Percentiles rank a stretch among this genome's conserved stretches.
Evolutionary conservation across 1,284 basidiomycete genomes (phyloP).

Genomic region (Phenoliferia sp.): DNA sequence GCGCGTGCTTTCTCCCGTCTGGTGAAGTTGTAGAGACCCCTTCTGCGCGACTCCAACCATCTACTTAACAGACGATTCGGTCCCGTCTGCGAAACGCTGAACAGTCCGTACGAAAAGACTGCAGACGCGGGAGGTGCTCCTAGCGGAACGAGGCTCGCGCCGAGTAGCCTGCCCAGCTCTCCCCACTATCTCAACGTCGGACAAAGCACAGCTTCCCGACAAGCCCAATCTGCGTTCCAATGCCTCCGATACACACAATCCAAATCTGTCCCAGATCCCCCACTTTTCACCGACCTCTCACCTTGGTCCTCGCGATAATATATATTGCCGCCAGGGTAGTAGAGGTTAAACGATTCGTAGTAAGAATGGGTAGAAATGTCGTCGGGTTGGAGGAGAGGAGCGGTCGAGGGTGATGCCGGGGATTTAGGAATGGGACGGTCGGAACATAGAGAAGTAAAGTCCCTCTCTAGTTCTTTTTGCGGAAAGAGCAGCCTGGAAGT

Average conservation of each 20-base stretch:
- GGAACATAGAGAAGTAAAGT: not conserved
- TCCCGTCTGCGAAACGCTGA: too few species aligned
- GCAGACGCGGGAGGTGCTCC: too few species aligned
- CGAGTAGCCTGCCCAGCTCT: too few species aligned
- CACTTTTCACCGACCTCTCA: too few species aligned
- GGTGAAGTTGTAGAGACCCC: too few species aligned
- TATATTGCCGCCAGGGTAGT: not conserved
- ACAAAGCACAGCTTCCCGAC: too few species aligned
- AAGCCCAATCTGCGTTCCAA: not conserved
- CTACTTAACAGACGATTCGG: too few species aligned
- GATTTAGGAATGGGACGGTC: not conserved
- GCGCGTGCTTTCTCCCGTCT: too few species aligned
- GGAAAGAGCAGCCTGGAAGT: conserved; percentile 57
- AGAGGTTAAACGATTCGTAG: not conserved
- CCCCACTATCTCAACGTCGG: too few species aligned
- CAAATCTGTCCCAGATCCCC: not conserved
- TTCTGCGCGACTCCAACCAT: too few species aligned
- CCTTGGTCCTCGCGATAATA: not conserved
- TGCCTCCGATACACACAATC: not conserved
- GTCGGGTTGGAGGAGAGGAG: not conserved
- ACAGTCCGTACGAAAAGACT: too few species aligned
- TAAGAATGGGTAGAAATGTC: not conserved
- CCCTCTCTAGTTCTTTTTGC: conserved; percentile 45
- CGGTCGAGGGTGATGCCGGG: not conserved
- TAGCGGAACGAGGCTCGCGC: too few species aligned